A percentile compares a stretch with the other conserved stretches of the same genome.
Evolutionary conservation across 805 yeast species (phyloP).

Genomic region (Spathaspora gorwiae): DNA sequence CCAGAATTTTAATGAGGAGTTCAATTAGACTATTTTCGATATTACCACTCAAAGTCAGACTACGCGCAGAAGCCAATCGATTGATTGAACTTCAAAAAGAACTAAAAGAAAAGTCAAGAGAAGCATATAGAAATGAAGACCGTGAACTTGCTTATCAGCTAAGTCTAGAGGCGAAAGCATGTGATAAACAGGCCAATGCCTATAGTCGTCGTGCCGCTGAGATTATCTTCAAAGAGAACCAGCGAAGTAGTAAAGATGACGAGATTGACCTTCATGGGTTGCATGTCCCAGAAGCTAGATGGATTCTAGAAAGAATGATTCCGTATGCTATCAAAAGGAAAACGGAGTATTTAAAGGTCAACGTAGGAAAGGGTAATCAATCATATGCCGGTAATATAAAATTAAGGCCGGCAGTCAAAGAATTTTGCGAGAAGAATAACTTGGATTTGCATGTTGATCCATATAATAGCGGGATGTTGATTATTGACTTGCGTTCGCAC

Average conservation of each 20-base stretch:
- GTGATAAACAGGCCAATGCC: slow-evolving; percentile 56
- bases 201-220: slow-evolving; percentile 81
- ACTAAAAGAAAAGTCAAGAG: slow-evolving; percentile 64
- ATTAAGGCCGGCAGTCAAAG: slow-evolving; percentile 83
- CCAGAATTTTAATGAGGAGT: no score
- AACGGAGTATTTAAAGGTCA: slow-evolving; percentile 66
- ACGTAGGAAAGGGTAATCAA: slow-evolving; percentile 92
- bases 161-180: slow-evolving; percentile 63
- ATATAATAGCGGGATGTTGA: slow-evolving; percentile 75
- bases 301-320: slow-evolving; percentile 67
- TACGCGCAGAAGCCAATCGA: slow-evolving; percentile 64
- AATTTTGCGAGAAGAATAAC: slow-evolving; percentile 62
- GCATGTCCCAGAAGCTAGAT: slow-evolving; percentile 82
- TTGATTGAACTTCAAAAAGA: slow-evolving; percentile 55
- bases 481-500: slow-evolving; percentile 48
- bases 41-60: slow-evolving; percentile 12
- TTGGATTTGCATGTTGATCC: slow-evolving; percentile 60
- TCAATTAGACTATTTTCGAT: no score
- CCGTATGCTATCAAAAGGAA: slow-evolving; percentile 53
- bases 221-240: slow-evolving; percentile 82
- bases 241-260: slow-evolving; percentile 72
- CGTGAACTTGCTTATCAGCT: slow-evolving; percentile 66
- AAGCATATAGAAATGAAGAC: slow-evolving; percentile 73
- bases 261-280: slow-evolving; percentile 94
- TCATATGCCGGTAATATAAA: slow-evolving; percentile 79